Base-by-base conservation (phyloP, 2,329 filamentous ascomycete species). In the Magnaporthales sp. region DNA sequence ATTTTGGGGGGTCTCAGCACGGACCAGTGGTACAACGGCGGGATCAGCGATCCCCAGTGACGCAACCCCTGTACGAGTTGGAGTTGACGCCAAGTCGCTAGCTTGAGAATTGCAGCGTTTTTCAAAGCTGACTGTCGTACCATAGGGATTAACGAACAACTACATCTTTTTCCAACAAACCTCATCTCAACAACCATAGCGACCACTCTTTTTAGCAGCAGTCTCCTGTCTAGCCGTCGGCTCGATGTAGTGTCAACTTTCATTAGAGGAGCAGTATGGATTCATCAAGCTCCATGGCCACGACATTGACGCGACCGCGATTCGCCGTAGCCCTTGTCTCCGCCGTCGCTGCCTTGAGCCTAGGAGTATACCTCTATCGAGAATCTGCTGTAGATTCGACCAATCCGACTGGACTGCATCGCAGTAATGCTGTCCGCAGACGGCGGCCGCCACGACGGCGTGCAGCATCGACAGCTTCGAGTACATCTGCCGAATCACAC, bases 401-500 rank as follows among this genome's bases (percentile, higher is more conserved):
- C 58, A 26, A 15, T 51, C 60, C 58, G 22, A 30, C 64, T 22
- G 66, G 69, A 5, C 62, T 70, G 22, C 70, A 70, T 29, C 62
- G 70, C 4, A 67, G 68, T 19, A 71, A 71, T 58, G 71, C 71
- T 19, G 66, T 72, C 10, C 68, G 71, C 19, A 68, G 64, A 69
- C 68, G 54, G 46, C 68, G 64, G 31, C 68, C 69, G 3, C 71
- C 67, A 26, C 70, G 73, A 19, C 66, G 61, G 19, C 67, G 66
- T 19, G 70, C 70, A 30, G 70, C 7, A 24, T 67, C 66, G 24
- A 62, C 31, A 8, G 67, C 31, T n/a, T 66, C 67, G 22, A 66
- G 29, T 22, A 54, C 80, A 6, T 77, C 77, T 31, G 78, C 76
- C 13, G 78, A 79, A 24, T 72, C 74, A n/a, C 13, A 58, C 54